Evolutionary conservation across 2,329 filamentous ascomycete genomes (phyloP).

Genomic region (Albophoma yamanashiensis): DNA sequence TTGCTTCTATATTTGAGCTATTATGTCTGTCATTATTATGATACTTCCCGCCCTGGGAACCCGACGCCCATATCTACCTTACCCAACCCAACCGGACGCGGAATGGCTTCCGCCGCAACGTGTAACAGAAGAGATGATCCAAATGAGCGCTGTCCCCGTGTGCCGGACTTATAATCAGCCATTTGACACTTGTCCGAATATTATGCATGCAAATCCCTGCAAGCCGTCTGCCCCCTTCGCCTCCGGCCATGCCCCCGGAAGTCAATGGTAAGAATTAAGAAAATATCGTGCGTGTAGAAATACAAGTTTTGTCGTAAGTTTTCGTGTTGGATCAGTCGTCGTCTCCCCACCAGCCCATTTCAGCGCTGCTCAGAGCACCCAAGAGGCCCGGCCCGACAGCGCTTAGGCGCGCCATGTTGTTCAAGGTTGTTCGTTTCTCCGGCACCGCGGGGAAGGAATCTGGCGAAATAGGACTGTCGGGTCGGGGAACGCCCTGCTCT

Average conservation of each 20-base stretch:
- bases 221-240: too few species aligned
- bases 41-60: background rate
- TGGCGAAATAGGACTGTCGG: slow-evolving; percentile 29
- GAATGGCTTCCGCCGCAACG: background rate
- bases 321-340: slow-evolving; percentile 17
- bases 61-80: background rate
- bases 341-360: slow-evolving; percentile 29
- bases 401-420: slow-evolving; percentile 27
- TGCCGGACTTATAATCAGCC: background rate
- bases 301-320: background rate
- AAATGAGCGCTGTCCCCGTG: background rate
- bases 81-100: background rate
- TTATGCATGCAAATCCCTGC: background rate
- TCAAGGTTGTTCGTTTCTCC: slow-evolving; percentile 12
- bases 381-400: slow-evolving; percentile 17
- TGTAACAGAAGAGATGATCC: background rate
- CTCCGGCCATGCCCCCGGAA: background rate
- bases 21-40: background rate
- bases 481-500: slow-evolving; percentile 22
- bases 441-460: slow-evolving; percentile 16
- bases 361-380: slow-evolving; percentile 9
- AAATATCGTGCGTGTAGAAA: background rate
- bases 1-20: background rate
- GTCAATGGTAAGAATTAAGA: background rate
- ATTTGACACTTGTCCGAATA: background rate